These are phyloP conservation scores for Papiliotrema laurentii DNA, from an alignment of 1,284 basidiomycete species.

Conservation along the genomic window DNA sequence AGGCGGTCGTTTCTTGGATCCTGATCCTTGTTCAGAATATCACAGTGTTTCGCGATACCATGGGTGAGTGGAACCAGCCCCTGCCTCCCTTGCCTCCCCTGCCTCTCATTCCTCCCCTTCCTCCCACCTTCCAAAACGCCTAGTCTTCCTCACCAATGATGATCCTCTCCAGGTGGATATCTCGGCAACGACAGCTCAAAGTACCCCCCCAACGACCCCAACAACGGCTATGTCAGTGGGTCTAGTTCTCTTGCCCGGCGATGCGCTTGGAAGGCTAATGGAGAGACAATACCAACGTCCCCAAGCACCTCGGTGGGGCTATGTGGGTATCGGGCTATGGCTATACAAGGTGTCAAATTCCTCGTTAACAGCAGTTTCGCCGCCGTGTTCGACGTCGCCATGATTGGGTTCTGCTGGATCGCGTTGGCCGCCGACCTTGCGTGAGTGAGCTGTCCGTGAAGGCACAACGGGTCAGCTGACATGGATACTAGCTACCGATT, in stretches of 20 bases:
- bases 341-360: neutral
- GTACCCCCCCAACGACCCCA: constrained; percentile 11
- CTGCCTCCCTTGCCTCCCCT: too few species aligned
- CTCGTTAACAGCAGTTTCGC: constrained; percentile 18
- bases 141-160: neutral
- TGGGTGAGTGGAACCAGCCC: too few species aligned
- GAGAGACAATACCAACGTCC: constrained; percentile 34
- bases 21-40: constrained; percentile 32
- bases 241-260: neutral
- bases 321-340: constrained; percentile 16
- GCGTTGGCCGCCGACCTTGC: constrained; percentile 23
- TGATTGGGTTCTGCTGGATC: constrained; percentile 25
- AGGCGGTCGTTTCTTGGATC: constrained; percentile 20
- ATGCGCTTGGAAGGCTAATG: neutral
- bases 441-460: constrained; percentile 12
- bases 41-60: constrained; percentile 19
- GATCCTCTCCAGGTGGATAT: constrained; percentile 15
- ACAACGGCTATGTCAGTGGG: constrained; percentile 30
- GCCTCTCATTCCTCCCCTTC: neutral
- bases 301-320: constrained; percentile 35
- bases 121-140: neutral
- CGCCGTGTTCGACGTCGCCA: constrained; percentile 22
- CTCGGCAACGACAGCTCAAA: constrained; percentile 23
- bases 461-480: neutral
- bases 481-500: constrained; percentile 13